These are phyloP conservation scores for Mortierella sp. DNA, from an alignment of 371 early-diverging fungal species.

Conservation along the genomic window DNA sequence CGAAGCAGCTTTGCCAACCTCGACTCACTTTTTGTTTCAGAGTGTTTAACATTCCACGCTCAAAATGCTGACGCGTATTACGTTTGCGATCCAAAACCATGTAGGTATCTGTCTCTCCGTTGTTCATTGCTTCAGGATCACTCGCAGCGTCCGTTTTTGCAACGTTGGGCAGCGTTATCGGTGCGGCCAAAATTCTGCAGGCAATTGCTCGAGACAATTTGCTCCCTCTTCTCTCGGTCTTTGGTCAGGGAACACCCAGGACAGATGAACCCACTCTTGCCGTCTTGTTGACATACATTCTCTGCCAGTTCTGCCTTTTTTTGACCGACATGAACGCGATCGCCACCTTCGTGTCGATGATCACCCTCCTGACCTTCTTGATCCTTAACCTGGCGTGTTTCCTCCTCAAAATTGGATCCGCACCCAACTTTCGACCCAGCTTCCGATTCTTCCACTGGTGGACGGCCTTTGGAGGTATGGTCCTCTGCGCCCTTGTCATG, in stretches of 20 bases:
- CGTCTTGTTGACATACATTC: constrained; percentile 61
- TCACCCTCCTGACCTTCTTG: constrained; percentile 68
- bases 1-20: too few relatives aligned
- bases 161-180: constrained; percentile 67
- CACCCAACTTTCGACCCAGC: constrained; percentile 76
- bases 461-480: constrained; percentile 70
- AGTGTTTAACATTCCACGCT: too few relatives aligned
- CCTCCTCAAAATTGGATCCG: constrained; percentile 70
- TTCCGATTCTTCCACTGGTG: constrained; percentile 73
- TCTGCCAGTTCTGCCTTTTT: constrained; percentile 68
- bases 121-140: constrained; percentile 65
- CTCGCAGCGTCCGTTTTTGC: constrained; percentile 71
- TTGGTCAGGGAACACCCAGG: constrained; percentile 54
- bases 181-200: constrained; percentile 72
- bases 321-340: constrained; percentile 71
- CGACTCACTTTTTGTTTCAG: too few relatives aligned
- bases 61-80: neutral
- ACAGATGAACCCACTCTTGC: constrained; percentile 62
- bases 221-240: constrained; percentile 52
- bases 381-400: constrained; percentile 75
- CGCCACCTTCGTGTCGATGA: constrained; percentile 72
- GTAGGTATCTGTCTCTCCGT: constrained; percentile 58
- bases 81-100: neutral
- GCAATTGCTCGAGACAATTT: constrained; percentile 71
- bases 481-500: constrained; percentile 65